These are phyloP conservation scores for Yamadazyma insecticola DNA, from an alignment of 805 yeast species.

Conservation along the genomic window DNA sequence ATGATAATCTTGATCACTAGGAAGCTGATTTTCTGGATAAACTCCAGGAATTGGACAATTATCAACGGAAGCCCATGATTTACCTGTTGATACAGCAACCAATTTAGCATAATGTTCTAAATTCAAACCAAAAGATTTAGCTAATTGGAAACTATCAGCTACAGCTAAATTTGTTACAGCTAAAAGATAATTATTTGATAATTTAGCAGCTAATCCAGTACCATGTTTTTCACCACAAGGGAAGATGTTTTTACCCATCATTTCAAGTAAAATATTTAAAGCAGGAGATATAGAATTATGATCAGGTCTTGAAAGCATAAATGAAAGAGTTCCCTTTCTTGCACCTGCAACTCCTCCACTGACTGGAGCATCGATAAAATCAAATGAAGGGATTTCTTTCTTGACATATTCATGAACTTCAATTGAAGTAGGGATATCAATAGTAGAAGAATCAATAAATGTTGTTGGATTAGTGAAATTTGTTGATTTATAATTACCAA, in stretches of 20 bases:
- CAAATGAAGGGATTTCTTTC: conserved; percentile 27
- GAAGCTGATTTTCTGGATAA: conserved; percentile 33
- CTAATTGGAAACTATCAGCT: conserved; percentile 52
- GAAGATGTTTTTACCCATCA: conserved; percentile 47
- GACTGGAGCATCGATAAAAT: conserved; percentile 52
- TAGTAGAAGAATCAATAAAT: conserved; percentile 48
- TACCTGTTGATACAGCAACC: conserved; percentile 49
- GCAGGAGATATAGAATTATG: conserved; percentile 24
- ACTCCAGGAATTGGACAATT: conserved; percentile 51
- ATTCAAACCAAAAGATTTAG: conserved; percentile 45
- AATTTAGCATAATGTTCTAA: conserved; percentile 43
- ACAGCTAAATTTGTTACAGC: conserved; percentile 53
- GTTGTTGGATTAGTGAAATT: conserved; percentile 13
- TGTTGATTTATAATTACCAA: conserved; percentile 21
- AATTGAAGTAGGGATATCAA: conserved; percentile 45
- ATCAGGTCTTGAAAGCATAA: conserved; percentile 43
- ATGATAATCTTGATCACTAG: conserved; percentile 40
- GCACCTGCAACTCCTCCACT: conserved; percentile 57
- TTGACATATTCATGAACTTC: conserved; percentile 34
- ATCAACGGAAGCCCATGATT: conserved; percentile 51
- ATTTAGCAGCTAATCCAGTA: conserved; percentile 50
- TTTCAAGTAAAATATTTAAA: conserved; percentile 25
- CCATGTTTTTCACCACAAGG: conserved; percentile 48
- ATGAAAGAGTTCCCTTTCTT: conserved; percentile 45
- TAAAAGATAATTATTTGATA: conserved; percentile 49